Conservation (phyloP, 495 filamentous ascomycete species). For the Opeltia flavorubescens region DNA sequence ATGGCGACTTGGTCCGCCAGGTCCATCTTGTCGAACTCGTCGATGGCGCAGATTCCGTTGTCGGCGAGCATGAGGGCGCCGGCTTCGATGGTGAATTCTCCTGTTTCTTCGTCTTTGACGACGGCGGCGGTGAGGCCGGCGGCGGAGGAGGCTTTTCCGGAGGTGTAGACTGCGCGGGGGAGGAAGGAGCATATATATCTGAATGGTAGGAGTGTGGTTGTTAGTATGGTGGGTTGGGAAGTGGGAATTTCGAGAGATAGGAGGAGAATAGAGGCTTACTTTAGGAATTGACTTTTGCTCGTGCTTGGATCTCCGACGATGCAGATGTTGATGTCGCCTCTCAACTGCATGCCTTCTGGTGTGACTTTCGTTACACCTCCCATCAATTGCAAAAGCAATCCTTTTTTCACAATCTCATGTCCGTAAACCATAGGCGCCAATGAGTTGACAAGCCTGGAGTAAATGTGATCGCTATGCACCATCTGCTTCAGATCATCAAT, state of each 20-base stretch:
- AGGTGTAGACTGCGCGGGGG: slow-evolving; percentile 93
- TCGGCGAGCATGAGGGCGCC: slow-evolving; percentile 97
- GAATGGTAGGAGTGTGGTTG: not conserved
- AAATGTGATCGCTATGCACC: slow-evolving; percentile 93
- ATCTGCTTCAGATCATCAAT: slow-evolving; percentile 84
- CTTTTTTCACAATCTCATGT: slow-evolving; percentile 96
- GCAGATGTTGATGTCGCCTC: slow-evolving; percentile 97
- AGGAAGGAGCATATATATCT: slow-evolving; percentile 88
- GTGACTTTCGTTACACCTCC: slow-evolving; percentile 74
- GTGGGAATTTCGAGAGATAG: not conserved
- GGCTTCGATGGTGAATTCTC: slow-evolving; percentile 97
- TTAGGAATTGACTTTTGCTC: slow-evolving; percentile 95
- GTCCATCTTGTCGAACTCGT: slow-evolving; percentile 99
- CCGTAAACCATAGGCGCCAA: slow-evolving; percentile 97
- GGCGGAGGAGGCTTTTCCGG: slow-evolving; percentile 92
- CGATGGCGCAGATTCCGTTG: slow-evolving; percentile 94
- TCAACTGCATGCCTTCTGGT: slow-evolving; percentile 83
- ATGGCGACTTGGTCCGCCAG: slow-evolving; percentile 95
- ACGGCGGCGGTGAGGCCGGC: slow-evolving; percentile 96
- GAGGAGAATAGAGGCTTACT: slow-evolving; percentile 29
- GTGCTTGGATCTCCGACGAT: slow-evolving; percentile 98
- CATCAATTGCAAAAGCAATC: slow-evolving; percentile 83
- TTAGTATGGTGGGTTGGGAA: not conserved
- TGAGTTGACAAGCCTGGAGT: slow-evolving; percentile 81
- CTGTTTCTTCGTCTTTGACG: slow-evolving; percentile 94